These are phyloP conservation scores for Blastocystis sp. DNA, from an alignment of 352 stramenopile genomes.

Conservation along the genomic window DNA sequence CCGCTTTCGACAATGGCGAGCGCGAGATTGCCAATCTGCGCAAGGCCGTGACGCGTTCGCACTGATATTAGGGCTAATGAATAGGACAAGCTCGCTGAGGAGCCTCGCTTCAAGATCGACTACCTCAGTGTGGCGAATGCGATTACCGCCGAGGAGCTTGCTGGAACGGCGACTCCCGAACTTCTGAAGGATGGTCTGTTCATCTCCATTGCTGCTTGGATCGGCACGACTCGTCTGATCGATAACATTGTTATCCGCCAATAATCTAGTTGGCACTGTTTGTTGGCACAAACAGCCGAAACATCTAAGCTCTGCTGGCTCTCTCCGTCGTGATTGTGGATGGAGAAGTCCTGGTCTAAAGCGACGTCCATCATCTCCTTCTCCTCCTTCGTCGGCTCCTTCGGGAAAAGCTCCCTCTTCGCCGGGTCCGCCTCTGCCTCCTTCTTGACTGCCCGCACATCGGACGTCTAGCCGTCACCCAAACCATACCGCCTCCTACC, in stretches of 20 bases:
- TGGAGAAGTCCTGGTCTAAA: constrained; percentile 14
- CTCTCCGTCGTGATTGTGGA: constrained; percentile 35
- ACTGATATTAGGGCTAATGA: background rate
- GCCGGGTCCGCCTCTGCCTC: background rate
- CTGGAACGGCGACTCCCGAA: background rate
- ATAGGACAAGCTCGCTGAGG: constrained; percentile 75
- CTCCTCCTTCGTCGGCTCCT: constrained; percentile 23
- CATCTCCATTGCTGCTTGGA: constrained; percentile 88
- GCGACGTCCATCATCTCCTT: constrained; percentile 35
- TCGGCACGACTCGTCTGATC: constrained; percentile 92
- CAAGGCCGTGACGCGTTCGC: background rate
- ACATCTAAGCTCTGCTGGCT: constrained; percentile 44
- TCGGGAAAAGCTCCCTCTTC: background rate
- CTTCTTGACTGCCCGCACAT: too few species aligned
- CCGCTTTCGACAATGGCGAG: constrained; percentile 57
- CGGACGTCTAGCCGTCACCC: background rate
- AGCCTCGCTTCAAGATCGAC: constrained; percentile 89
- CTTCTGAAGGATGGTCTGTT: constrained; percentile 75
- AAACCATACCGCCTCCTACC: background rate
- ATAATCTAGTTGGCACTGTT: constrained; percentile 20
- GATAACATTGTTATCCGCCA: constrained; percentile 86
- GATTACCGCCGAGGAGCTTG: constrained; percentile 75
- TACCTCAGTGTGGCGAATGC: constrained; percentile 90
- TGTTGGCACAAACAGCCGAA: constrained; percentile 38
- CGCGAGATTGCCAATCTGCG: constrained; percentile 1